Conservation (phyloP, 495 filamentous ascomycete genomes). For the Mytilinidion resinicola region DNA sequence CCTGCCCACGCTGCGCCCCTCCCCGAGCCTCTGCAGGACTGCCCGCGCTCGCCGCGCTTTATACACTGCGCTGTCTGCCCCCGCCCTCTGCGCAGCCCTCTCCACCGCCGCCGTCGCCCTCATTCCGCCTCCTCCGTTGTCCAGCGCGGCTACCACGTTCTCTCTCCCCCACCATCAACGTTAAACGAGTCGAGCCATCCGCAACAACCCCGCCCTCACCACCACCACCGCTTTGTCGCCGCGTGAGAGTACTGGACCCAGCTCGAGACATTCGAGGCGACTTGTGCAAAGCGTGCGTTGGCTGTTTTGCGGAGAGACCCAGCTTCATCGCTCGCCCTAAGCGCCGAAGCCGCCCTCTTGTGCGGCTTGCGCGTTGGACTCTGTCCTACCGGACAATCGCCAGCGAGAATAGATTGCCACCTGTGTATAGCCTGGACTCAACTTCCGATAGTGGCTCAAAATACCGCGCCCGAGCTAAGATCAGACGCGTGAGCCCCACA, state of each 20-base stretch:
- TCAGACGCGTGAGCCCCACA: too few species aligned
- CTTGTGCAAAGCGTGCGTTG: too few species aligned
- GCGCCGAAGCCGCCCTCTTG: constrained; percentile 20
- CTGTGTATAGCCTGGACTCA: neutral
- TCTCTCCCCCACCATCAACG: neutral
- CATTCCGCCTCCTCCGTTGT: neutral
- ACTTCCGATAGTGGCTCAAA: neutral
- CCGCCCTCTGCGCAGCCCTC: neutral
- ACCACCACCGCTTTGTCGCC: neutral
- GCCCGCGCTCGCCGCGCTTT: neutral
- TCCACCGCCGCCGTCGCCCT: neutral
- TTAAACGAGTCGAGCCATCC: constrained; percentile 2
- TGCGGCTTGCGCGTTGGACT: neutral
- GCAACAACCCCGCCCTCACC: neutral
- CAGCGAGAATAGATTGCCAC: neutral
- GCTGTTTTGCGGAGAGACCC: neutral
- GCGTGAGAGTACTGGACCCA: neutral
- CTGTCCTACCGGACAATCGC: neutral
- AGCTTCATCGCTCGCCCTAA: constrained; percentile 4
- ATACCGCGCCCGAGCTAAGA: neutral
- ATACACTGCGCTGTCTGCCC: neutral
- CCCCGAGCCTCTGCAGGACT: neutral
- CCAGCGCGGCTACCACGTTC: neutral
- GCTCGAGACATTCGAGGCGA: too few species aligned
- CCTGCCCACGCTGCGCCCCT: constrained; percentile 3